These are phyloP conservation scores for Heritiera littoralis DNA, from an alignment of 345 rosid species.

Conservation along the genomic window DNA sequence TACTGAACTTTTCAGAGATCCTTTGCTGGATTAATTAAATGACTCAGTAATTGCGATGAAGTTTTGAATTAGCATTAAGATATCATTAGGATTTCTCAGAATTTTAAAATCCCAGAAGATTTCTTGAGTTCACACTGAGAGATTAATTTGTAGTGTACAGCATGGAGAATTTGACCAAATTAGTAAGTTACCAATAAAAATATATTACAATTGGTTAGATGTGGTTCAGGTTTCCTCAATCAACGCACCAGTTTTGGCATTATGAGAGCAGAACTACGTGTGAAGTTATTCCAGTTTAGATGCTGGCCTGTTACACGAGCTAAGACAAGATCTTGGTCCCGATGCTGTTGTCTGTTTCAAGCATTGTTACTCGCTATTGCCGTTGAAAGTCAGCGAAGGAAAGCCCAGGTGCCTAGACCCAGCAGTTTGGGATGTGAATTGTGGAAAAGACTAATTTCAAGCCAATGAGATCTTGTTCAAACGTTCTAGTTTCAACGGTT, in stretches of 20 bases:
- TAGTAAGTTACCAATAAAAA: background rate
- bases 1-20: background rate
- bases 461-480: background rate
- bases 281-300: background rate
- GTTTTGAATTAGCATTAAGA: background rate
- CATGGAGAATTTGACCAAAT: conserved; percentile 1
- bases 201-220: background rate
- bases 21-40: background rate
- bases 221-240: background rate
- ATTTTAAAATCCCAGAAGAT: background rate
- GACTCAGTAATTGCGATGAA: background rate
- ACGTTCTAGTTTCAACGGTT: conserved; percentile 15
- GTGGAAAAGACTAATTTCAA: too few species aligned
- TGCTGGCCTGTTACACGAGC: conserved; percentile 4
- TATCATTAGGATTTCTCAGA: background rate
- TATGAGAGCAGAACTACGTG: background rate
- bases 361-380: conserved; percentile 17
- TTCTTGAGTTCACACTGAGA: background rate
- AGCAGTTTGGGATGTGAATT: background rate
- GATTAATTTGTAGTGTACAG: background rate
- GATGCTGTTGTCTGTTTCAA: background rate
- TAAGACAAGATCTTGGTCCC: background rate
- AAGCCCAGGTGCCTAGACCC: background rate
- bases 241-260: background rate
- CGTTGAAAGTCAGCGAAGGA: conserved; percentile 27